Percentiles rank a stretch among this genome's conserved stretches.
Conservation (phyloP, 345 rosid genomes). For the Punica granatum region DNA sequence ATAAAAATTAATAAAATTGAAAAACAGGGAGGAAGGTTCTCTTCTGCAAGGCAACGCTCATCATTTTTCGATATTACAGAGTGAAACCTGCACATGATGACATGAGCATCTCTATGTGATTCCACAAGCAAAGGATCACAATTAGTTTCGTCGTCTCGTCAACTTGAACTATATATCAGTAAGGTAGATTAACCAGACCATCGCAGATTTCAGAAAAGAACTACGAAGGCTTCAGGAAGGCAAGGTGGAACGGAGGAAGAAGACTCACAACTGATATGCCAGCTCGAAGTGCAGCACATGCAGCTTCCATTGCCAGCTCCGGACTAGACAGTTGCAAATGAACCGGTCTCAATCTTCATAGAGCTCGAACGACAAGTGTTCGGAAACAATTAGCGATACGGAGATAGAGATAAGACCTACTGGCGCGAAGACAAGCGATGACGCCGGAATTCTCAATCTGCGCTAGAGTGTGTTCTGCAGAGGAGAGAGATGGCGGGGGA, state of each 20-base stretch:
- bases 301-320: constrained; percentile 47
- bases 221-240: no score
- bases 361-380: neutral
- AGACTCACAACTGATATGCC: constrained; percentile 53
- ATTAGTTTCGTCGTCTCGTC: neutral
- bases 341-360: neutral
- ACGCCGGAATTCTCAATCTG: constrained; percentile 34
- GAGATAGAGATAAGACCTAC: constrained; percentile 8
- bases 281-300: constrained; percentile 40
- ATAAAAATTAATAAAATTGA: neutral
- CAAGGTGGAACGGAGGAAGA: neutral
- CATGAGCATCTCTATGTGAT: neutral
- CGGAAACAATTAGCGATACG: neutral
- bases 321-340: constrained; percentile 25
- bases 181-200: neutral
- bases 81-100: no score
- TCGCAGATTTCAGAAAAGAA: neutral
- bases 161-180: neutral
- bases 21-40: neutral
- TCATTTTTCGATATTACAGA: no score
- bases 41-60: no score
- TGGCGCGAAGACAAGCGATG: constrained; percentile 57
- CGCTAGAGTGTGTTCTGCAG: constrained; percentile 19
- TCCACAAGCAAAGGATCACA: neutral
- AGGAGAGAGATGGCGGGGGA: constrained; percentile 10